Base-by-base conservation (phyloP, 2,329 filamentous ascomycete genomes). In the Blastomyces parvus region DNA sequence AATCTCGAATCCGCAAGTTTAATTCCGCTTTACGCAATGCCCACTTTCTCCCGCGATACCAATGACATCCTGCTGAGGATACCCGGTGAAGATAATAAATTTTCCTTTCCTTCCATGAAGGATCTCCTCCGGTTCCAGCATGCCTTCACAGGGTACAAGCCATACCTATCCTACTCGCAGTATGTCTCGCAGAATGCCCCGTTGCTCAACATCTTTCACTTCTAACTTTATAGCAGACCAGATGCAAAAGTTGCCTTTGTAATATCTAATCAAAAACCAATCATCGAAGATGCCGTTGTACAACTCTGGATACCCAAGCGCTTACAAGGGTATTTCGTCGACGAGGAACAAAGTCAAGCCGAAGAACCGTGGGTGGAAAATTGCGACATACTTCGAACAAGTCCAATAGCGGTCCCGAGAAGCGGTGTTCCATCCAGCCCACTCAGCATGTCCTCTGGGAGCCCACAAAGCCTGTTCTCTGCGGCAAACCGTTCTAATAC, bases 41-140 rank as follows among this genome's bases (percentile, higher is more conserved):
- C 59, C 17, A 60, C 59, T 36, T 60, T 60, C 8, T 17, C 48
- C n/a, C 44, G 59, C 30, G 59, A 60, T 14, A 53, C 59, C 2
- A 50, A 60, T 7, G 59, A 60, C 17, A 19, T 60, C 40, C 27
- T 60, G n/a, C 44, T 60, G 13, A 50, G 59, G n/a, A 60, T 44
- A 13, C 44, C 44, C 14, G 38, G 59, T 50, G 33, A 50, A 52
- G 59, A 60, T 19, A 60, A 44, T n/a, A 60, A 36, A 60, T 38
- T 50, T 53, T 60, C 59, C 9, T 60, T 60, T 33, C 33, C 33
- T 27, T 60, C 59, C 30, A 25, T 53, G 42, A 60, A 60, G 30
- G 59, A 60, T 22, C 59, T 60, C n/a, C 48, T 60, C 17, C 59
- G 59, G n/a, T 60, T 60, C 33, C 59, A 60, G 59, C 59, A 60